Evolutionary conservation across 2,329 filamentous ascomycete genomes (phyloP).

Genomic region (Epichloe aotearoae): DNA sequence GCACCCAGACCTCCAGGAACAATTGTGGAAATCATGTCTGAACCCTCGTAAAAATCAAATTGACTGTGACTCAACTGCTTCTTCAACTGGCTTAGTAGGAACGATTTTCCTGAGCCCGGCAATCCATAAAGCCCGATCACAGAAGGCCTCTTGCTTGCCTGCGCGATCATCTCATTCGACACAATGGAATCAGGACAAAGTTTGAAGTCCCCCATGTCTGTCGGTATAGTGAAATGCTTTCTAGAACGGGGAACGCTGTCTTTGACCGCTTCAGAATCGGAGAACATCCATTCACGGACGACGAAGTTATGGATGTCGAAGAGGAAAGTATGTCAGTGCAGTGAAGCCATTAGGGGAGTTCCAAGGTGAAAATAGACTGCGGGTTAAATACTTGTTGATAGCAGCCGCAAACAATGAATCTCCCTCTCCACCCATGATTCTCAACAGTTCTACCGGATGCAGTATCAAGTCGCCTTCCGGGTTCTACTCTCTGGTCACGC

Average conservation of each 20-base stretch:
- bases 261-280: background rate
- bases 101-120: slow-evolving; percentile 39
- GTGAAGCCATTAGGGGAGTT: too few relatives aligned
- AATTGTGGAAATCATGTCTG: slow-evolving; percentile 28
- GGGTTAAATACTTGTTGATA: too few relatives aligned
- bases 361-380: too few relatives aligned
- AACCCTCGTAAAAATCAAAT: slow-evolving; percentile 40
- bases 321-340: too few relatives aligned
- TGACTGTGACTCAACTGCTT: slow-evolving; percentile 16
- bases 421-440: too few relatives aligned
- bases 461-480: too few relatives aligned
- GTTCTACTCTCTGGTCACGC: too few relatives aligned
- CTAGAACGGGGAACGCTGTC: background rate
- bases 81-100: slow-evolving; percentile 27
- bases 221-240: background rate
- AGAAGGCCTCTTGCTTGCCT: slow-evolving; percentile 16
- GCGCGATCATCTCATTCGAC: background rate
- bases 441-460: too few relatives aligned
- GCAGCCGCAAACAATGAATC: too few relatives aligned
- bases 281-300: background rate
- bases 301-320: too few relatives aligned
- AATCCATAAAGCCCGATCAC: slow-evolving; percentile 43
- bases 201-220: background rate
- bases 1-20: slow-evolving; percentile 31
- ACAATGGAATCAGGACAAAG: background rate